Conservation (phyloP, 352 stramenopile genomes). For the Phytopythium mirpurense region DNA sequence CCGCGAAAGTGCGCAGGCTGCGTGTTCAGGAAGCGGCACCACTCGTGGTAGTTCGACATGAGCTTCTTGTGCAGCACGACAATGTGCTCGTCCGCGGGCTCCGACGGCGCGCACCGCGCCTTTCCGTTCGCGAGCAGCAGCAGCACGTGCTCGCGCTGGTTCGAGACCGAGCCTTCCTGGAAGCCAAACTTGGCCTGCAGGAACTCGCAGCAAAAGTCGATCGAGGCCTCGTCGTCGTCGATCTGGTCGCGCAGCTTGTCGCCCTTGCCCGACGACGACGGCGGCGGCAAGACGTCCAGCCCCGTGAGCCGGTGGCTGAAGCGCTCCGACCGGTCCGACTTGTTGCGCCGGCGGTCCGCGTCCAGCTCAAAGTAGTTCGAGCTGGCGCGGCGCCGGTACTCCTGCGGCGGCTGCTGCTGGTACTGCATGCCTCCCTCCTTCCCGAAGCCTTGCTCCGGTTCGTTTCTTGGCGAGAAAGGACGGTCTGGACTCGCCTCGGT, state of each 20-base stretch:
- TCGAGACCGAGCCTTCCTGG: slow-evolving; percentile 74
- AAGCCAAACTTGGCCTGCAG: slow-evolving; percentile 81
- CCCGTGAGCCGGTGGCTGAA: slow-evolving; percentile 50
- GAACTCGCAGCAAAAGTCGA: slow-evolving; percentile 80
- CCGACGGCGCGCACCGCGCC: slow-evolving; percentile 40
- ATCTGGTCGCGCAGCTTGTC: slow-evolving; percentile 38
- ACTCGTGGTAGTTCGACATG: slow-evolving; percentile 70
- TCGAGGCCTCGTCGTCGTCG: slow-evolving; percentile 72
- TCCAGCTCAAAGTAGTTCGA: slow-evolving; percentile 85
- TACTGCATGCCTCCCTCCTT: slow-evolving; percentile 1
- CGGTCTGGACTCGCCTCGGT: neutral
- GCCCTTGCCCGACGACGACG: slow-evolving; percentile 1
- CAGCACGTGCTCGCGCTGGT: slow-evolving; percentile 81
- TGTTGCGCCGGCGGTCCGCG: slow-evolving; percentile 63
- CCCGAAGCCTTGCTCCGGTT: neutral
- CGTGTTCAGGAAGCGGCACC: slow-evolving; percentile 62
- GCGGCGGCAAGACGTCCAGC: slow-evolving; percentile 38
- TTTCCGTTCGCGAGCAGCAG: slow-evolving; percentile 76
- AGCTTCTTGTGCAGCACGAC: slow-evolving; percentile 63
- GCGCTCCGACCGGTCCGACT: slow-evolving; percentile 59
- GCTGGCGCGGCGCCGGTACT: slow-evolving; percentile 54
- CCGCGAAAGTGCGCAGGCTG: slow-evolving; percentile 72
- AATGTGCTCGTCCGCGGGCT: slow-evolving; percentile 52
- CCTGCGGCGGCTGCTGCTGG: slow-evolving; percentile 4
- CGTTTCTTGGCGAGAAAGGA: neutral